phyloP scores from a whole-genome alignment of 371 early-diverging fungal species.

The Mortierella sp. region DNA sequence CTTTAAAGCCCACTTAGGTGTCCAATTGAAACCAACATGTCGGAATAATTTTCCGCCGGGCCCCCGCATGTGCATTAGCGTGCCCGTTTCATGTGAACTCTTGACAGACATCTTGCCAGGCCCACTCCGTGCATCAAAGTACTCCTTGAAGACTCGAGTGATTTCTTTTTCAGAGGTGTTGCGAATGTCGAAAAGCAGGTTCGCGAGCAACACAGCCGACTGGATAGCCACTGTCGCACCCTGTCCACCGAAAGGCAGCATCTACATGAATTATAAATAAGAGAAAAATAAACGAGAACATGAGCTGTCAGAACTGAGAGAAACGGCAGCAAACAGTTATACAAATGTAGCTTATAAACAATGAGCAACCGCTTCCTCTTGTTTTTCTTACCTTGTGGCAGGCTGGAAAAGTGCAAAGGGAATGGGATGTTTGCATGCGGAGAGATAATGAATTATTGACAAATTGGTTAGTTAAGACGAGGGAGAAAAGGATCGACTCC shows the following conservation, averaged over 20 bases:
- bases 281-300: background rate
- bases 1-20: constrained; percentile 3
- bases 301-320: background rate
- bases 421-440: background rate
- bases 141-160: constrained; percentile 11
- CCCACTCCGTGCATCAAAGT: constrained; percentile 6
- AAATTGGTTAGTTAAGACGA: background rate
- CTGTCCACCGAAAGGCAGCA: constrained; percentile 14
- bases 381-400: constrained; percentile 29
- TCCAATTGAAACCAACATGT: constrained; percentile 10
- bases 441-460: background rate
- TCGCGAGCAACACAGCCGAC: constrained; percentile 16
- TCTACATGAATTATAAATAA: background rate
- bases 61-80: constrained; percentile 19
- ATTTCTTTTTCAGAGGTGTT: constrained; percentile 18
- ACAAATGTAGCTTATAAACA: background rate
- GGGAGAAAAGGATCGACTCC: background rate
- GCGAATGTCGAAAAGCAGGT: constrained; percentile 13
- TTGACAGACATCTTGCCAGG: constrained; percentile 9
- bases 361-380: background rate
- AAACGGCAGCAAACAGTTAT: background rate
- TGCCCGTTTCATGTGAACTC: constrained; percentile 10
- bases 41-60: background rate
- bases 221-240: constrained; percentile 20
- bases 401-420: background rate